Base-by-base conservation (phyloP, 2,329 filamentous ascomycete genomes). In the Microsporum audouinii region DNA sequence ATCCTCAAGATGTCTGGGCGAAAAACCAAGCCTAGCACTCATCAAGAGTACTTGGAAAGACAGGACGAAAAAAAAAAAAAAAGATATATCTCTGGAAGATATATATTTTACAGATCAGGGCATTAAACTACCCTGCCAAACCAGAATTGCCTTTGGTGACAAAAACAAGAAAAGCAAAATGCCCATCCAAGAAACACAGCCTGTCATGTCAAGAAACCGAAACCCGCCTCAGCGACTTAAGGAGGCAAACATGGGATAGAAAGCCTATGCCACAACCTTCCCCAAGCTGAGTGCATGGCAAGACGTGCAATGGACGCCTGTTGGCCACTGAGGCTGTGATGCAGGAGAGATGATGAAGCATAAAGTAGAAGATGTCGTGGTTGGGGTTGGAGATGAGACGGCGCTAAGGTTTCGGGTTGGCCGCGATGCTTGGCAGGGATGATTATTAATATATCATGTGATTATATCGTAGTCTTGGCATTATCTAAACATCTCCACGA, bases 381-480 rank as follows among this genome's bases (percentile, higher is more conserved):
- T 33, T 5, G 29, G 5, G 43, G 43, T 14, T 31, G 51, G 36
- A 14, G 51, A 55, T 23, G 31, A 38, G 51, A 55, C 29, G 12
- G 51, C 51, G 51, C 51, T 55, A 55, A 23, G 51, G 51, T 55
- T 55, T 55, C 51, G 51, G 31, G 51, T 55, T 55, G 51, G 51
- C 33, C n/a, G 51, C 51, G 17, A 36, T 31, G 17, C 51, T 51
- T 51, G 45, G 45, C 45, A 51, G 23, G 5, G n/a, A 6, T 5
- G 3, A n/a, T 43, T 5, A 36, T 10, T 43, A 5, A 43, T n/a
- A 43, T n/a, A 23, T 23, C 17, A 23, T 23, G 17, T 23, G 17
- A 23, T 23, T 23, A 23, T 23, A 23, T 23, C 17, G 1, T 23
- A 23, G 17, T 23, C 17, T 23, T 23, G 17, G 17, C 17, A 23